These are phyloP conservation scores for Isatis tinctoria DNA, from an alignment of 345 rosid species.

Conservation along the genomic window DNA sequence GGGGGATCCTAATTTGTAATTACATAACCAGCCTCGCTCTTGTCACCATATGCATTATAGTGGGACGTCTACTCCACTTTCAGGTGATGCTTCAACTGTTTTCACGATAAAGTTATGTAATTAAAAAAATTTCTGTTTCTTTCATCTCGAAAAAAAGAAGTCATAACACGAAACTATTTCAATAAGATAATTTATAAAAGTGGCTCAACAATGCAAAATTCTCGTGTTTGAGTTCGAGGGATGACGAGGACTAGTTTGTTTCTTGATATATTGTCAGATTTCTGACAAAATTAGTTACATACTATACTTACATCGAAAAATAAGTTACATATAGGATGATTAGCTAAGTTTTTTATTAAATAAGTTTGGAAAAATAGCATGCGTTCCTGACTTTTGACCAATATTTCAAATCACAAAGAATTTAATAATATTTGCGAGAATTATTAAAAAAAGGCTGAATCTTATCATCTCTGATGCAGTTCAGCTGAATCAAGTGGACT, in stretches of 20 bases:
- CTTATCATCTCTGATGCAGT: too few species aligned
- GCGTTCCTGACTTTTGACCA: background rate
- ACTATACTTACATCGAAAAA: background rate
- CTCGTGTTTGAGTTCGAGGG: conserved; percentile 27
- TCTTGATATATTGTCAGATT: conserved; percentile 7
- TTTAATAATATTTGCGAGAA: too few species aligned
- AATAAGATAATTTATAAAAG: background rate
- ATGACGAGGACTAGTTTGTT: conserved; percentile 22
- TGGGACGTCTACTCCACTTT: background rate
- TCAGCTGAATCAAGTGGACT: too few species aligned
- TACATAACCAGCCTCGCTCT: conserved; percentile 7
- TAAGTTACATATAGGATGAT: background rate
- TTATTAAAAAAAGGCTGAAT: too few species aligned
- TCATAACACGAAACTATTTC: background rate
- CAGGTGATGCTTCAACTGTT: conserved; percentile 25
- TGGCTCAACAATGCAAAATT: background rate
- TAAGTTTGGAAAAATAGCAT: background rate
- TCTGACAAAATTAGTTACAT: background rate
- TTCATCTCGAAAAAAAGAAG: background rate
- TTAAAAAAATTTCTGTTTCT: background rate
- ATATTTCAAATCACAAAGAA: background rate
- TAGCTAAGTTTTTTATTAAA: background rate
- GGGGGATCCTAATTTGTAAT: background rate
- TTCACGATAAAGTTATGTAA: conserved; percentile 26
- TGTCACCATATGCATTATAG: background rate